phyloP scores from a whole-genome alignment of 2,329 filamentous ascomycete genomes.

The Colletotrichum sp. region DNA sequence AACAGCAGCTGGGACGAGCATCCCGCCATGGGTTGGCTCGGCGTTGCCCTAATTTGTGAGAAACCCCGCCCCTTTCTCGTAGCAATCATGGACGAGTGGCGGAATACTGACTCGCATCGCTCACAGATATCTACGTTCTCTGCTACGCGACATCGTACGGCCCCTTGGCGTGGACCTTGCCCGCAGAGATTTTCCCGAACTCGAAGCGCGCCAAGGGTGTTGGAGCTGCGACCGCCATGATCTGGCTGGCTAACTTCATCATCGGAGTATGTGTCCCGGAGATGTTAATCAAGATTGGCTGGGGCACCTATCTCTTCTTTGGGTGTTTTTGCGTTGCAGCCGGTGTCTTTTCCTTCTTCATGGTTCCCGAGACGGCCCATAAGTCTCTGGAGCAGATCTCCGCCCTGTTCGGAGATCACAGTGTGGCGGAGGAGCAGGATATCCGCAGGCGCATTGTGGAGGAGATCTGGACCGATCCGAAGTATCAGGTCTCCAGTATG shows the following conservation, averaged over 20 bases:
- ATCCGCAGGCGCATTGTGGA: background rate
- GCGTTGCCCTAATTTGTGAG: background rate
- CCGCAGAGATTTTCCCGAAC: slow-evolving; percentile 40
- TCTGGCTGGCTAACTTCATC: slow-evolving; percentile 42
- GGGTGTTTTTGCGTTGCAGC: slow-evolving; percentile 57
- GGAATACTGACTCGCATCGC: background rate
- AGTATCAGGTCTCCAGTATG: background rate
- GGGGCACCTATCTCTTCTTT: slow-evolving; percentile 58
- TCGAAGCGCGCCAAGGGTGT: slow-evolving; percentile 40
- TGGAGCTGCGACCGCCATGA: slow-evolving; percentile 33
- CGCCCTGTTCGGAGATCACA: slow-evolving; percentile 29
- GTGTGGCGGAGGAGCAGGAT: background rate
- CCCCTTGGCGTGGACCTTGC: slow-evolving; percentile 39
- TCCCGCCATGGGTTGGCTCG: background rate
- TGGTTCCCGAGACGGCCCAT: slow-evolving; percentile 55
- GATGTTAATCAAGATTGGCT: slow-evolving; percentile 54
- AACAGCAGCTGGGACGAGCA: background rate
- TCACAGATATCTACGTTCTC: slow-evolving; percentile 32
- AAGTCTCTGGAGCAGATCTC: slow-evolving; percentile 53
- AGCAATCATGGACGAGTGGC: background rate
- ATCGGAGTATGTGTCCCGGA: slow-evolving; percentile 58
- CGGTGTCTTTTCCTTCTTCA: slow-evolving; percentile 50
- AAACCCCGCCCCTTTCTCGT: background rate
- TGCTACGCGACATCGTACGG: slow-evolving; percentile 34
- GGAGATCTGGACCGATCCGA: background rate